Conservation (phyloP, 1,139 yeast genomes). For the Candida anutae region DNA sequence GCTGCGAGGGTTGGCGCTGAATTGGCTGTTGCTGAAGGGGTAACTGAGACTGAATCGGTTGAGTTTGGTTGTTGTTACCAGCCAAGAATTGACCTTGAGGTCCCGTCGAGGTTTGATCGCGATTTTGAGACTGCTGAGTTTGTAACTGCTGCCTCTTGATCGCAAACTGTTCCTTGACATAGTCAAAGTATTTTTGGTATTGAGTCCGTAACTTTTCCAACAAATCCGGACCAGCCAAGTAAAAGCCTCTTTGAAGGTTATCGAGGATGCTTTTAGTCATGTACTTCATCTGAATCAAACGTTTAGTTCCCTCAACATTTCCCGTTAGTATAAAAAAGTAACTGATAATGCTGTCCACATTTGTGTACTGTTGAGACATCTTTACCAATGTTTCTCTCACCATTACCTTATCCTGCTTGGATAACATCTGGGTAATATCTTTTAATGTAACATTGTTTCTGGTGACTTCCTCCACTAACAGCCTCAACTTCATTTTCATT, state of each 20-base stretch:
- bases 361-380: constrained; percentile 56
- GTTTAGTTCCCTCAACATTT: constrained; percentile 66
- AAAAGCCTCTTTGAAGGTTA: constrained; percentile 52
- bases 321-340: constrained; percentile 69
- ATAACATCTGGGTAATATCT: constrained; percentile 53
- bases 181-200: constrained; percentile 66
- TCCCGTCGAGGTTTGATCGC: constrained; percentile 4
- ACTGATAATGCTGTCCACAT: constrained; percentile 71
- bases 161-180: constrained; percentile 47
- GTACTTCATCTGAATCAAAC: constrained; percentile 68
- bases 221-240: constrained; percentile 61
- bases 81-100: constrained; percentile 4
- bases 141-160: constrained; percentile 27
- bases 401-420: constrained; percentile 55
- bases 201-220: constrained; percentile 65
- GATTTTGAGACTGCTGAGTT: constrained; percentile 11
- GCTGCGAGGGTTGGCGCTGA: constrained; percentile 1
- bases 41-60: constrained; percentile 1
- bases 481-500: constrained; percentile 44
- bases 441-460: constrained; percentile 58
- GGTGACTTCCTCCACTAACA: constrained; percentile 61
- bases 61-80: constrained; percentile 5
- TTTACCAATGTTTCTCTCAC: constrained; percentile 53
- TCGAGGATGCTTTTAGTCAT: constrained; percentile 75
- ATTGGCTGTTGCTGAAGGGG: constrained; percentile 1